Evolutionary conservation across 768 basidiomycete species (phyloP).

Genomic region (Lentinula aciculospora): DNA sequence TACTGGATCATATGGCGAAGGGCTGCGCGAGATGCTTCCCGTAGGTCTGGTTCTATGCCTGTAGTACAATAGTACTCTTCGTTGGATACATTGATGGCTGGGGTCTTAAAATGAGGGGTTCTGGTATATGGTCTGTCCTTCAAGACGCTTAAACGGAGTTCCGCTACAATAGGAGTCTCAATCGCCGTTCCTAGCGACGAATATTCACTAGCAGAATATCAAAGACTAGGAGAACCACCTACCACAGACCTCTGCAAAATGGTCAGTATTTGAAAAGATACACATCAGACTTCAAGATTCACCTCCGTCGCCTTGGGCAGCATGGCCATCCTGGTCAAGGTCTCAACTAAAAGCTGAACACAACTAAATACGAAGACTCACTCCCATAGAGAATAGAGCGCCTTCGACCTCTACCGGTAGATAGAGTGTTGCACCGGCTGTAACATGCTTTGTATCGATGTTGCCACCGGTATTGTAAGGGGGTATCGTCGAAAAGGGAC

Average conservation of each 20-base stretch:
- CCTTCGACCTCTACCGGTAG: slow-evolving; percentile 57
- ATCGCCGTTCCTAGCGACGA: slow-evolving; percentile 47
- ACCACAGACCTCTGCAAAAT: slow-evolving; percentile 54
- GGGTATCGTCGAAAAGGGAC: slow-evolving; percentile 56
- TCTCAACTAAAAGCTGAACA: neutral
- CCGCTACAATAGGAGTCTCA: slow-evolving; percentile 54
- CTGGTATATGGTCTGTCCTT: slow-evolving; percentile 54
- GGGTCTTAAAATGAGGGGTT: slow-evolving; percentile 50
- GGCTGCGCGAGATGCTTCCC: slow-evolving; percentile 49
- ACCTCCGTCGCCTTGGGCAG: slow-evolving; percentile 65
- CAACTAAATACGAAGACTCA: slow-evolving; percentile 19
- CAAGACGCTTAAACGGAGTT: slow-evolving; percentile 41
- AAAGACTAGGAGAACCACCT: slow-evolving; percentile 11
- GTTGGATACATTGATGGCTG: slow-evolving; percentile 16
- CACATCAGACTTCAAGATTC: slow-evolving; percentile 11
- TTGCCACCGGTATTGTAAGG: slow-evolving; percentile 60
- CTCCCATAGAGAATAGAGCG: slow-evolving; percentile 56
- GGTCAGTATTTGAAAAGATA: neutral
- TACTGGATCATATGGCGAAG: slow-evolving; percentile 55
- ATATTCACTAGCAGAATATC: neutral
- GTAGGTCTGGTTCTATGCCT: slow-evolving; percentile 50
- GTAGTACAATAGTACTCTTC: slow-evolving; percentile 54
- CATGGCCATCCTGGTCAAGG: slow-evolving; percentile 53
- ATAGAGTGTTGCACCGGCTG: slow-evolving; percentile 49
- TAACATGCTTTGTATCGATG: slow-evolving; percentile 53